Evolutionary conservation across 2,329 filamentous ascomycete species (phyloP).

Genomic region (Pestalotiopsis sp.): DNA sequence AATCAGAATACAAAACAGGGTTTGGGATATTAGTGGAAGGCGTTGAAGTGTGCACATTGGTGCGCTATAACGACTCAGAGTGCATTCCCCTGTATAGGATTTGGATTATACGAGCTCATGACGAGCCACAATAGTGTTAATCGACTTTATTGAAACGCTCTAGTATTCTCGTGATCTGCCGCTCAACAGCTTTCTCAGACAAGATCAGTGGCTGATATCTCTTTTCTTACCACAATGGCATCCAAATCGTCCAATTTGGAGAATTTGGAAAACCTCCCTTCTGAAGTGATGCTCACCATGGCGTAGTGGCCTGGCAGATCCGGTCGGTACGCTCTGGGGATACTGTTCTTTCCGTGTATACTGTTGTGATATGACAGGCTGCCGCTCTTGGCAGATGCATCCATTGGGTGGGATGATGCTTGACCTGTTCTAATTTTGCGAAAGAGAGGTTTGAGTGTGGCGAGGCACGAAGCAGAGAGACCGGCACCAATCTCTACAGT

Average conservation of each 20-base stretch:
- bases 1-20: neutral
- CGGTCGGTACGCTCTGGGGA: neutral
- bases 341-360: neutral
- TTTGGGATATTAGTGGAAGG: neutral
- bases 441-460: conserved; percentile 13
- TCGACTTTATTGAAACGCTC: too few species aligned
- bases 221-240: neutral
- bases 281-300: conserved; percentile 8
- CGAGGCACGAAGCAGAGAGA: conserved; percentile 12
- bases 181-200: neutral
- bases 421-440: neutral
- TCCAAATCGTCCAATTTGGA: neutral
- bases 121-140: too few species aligned
- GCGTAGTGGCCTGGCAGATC: neutral
- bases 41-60: neutral
- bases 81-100: neutral
- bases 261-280: conserved; percentile 8
- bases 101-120: neutral
- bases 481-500: conserved; percentile 10
- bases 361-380: neutral
- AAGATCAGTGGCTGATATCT: conserved; percentile 3
- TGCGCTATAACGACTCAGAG: neutral
- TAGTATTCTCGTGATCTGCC: neutral
- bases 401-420: neutral
- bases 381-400: neutral